phyloP scores from a whole-genome alignment of 2,329 filamentous ascomycete species.

The Cercospora sesami region DNA sequence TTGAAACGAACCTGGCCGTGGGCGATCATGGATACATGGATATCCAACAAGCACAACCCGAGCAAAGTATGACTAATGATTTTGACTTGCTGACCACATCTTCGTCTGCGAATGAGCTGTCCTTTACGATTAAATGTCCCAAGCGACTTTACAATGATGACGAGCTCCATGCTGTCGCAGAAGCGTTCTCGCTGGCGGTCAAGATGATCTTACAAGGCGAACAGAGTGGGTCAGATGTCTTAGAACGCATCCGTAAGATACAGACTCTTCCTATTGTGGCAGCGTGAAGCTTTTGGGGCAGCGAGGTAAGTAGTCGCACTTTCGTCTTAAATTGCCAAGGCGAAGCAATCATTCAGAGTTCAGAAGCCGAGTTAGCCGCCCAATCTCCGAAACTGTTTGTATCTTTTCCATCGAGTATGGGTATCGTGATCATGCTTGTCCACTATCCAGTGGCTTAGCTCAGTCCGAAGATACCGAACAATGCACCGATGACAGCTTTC shows the following conservation, averaged over 20 bases:
- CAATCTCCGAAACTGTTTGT: too few species aligned
- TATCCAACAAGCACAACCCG: neutral
- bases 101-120: neutral
- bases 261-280: neutral
- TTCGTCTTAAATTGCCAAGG: too few species aligned
- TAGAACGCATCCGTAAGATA: neutral
- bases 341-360: too few species aligned
- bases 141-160: neutral
- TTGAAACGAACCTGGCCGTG: neutral
- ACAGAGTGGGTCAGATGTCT: neutral
- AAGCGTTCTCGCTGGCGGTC: neutral
- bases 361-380: too few species aligned
- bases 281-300: neutral
- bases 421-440: too few species aligned
- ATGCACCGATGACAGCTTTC: neutral
- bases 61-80: neutral
- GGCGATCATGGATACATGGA: neutral
- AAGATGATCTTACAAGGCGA: neutral
- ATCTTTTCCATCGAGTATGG: too few species aligned
- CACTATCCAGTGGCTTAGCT: neutral
- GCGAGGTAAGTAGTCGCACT: too few species aligned
- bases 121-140: neutral
- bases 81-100: neutral
- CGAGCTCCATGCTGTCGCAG: neutral
- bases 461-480: neutral